Percentiles rank a stretch among this genome's conserved stretches.
phyloP scores from a whole-genome alignment of 164 flowering plant species.

The Magnolia sinica region DNA sequence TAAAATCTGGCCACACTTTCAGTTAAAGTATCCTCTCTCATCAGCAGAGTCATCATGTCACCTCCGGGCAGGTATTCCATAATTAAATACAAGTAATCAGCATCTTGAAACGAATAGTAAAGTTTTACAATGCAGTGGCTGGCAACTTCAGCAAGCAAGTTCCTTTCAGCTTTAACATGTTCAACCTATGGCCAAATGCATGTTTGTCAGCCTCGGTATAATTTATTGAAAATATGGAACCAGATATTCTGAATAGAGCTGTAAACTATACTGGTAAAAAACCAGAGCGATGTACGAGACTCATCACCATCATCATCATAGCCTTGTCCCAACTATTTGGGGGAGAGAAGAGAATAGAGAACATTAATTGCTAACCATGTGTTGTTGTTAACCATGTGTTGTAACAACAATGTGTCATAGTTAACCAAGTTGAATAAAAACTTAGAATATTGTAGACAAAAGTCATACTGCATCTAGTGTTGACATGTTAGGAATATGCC shows the following conservation, averaged over 20 bases:
- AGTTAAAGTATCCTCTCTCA: constrained; percentile 91
- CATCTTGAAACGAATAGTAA: constrained; percentile 94
- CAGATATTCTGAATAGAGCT: not conserved
- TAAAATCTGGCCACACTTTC: constrained; percentile 92
- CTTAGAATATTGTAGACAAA: no score
- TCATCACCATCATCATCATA: no score
- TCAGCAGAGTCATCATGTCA: constrained; percentile 93
- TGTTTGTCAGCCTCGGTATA: not conserved
- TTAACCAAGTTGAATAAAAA: no score
- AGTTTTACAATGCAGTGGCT: constrained; percentile 90
- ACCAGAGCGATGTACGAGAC: no score
- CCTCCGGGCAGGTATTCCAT: constrained; percentile 99
- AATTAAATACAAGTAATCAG: constrained; percentile 75
- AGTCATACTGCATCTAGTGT: no score
- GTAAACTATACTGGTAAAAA: no score
- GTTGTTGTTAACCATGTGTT: no score
- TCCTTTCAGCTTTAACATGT: constrained; percentile 95
- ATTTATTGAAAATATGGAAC: not conserved
- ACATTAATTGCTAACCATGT: no score
- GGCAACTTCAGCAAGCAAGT: constrained; percentile 93
- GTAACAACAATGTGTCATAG: no score
- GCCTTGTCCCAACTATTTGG: no score
- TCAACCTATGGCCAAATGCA: constrained; percentile 54
- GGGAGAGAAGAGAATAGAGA: no score
- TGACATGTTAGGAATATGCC: no score